Base-by-base conservation (phyloP, 805 yeast species). In the Suhomyces canberraensis region DNA sequence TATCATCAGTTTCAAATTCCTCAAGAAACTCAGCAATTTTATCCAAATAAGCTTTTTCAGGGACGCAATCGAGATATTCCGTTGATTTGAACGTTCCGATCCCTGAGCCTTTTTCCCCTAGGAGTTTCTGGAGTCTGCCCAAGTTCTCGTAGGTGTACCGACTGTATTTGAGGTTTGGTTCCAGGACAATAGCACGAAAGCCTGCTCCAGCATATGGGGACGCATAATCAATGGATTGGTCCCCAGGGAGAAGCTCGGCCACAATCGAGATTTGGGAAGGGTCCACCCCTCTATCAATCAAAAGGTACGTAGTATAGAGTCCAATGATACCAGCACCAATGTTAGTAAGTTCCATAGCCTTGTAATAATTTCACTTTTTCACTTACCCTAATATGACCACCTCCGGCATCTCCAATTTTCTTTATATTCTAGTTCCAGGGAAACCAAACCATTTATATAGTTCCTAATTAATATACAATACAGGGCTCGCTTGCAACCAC, bases 151-250 rank as follows among this genome's bases (percentile, higher is more conserved):
- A 26, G 18, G 29, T 26, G 29, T 26, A 26, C 13, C 18, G 11
- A 17, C 29, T 26, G 13, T 14, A 26, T 16, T 26, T 14, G 18
- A 26, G 4, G 18, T 26, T 13, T 26, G 8, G 18, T 11, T 26
- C 29, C 4, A 5, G 8, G 18, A 26, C 29, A 17, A 7, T 4
- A 5, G 29, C 29, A 26, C 18, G 4, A 54, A 71, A 81, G 53
- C 81, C 86, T 0, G 90, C 90, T 16, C 90, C 90, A 0, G 88
- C 88, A 86, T 85, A 81, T 3, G 81, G 73, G 0, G 86, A 79
- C 4, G 88, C 78, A 48, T 76, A 76, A 17, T 61, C 59, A 52
- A 41, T 42, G 44, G 33, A 46, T 43, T 1, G 60, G 50, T 36
- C 48, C 40, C 58, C 76, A 36, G 82, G 59, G 61, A 65, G 51